Percentiles rank a stretch among this genome's conserved stretches.
phyloP scores from a whole-genome alignment of 2,329 filamentous ascomycete species.

The Metarhizium robertsii region DNA sequence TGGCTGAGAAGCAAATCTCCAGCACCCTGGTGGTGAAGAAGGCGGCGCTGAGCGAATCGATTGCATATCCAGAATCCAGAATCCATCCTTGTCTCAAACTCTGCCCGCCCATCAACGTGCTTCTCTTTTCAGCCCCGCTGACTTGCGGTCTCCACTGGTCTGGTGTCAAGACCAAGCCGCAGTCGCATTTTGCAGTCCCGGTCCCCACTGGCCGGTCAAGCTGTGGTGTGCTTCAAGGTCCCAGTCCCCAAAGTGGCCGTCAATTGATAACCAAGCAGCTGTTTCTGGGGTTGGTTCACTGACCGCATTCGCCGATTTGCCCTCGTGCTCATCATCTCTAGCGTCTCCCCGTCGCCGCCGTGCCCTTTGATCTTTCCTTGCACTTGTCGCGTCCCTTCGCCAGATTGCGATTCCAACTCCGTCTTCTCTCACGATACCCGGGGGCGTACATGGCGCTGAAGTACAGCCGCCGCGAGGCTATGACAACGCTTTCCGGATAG shows the following conservation, averaged over 20 bases:
- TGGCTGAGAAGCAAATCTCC: no score
- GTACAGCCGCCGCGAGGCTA: not conserved
- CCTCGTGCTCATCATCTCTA: not conserved
- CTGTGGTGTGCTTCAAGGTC: not conserved
- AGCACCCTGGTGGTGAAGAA: no score
- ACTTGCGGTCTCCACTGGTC: not conserved
- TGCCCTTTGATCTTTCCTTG: not conserved
- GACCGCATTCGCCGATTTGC: not conserved
- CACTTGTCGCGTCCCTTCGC: not conserved
- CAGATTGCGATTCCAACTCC: not conserved
- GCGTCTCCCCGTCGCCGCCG: not conserved
- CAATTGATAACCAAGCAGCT: not conserved
- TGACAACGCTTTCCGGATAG: not conserved
- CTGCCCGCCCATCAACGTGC: not conserved
- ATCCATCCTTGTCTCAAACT: no score
- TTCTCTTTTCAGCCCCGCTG: not conserved
- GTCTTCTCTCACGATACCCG: not conserved
- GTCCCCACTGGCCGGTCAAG: not conserved
- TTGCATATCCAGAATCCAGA: no score
- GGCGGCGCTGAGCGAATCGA: no score
- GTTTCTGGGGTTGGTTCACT: not conserved
- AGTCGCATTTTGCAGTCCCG: not conserved
- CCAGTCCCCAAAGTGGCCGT: not conserved
- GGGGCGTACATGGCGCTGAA: not conserved
- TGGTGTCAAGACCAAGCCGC: not conserved